Evolutionary conservation across 345 rosid genomes (phyloP).

Genomic region (Heritiera fomes): DNA sequence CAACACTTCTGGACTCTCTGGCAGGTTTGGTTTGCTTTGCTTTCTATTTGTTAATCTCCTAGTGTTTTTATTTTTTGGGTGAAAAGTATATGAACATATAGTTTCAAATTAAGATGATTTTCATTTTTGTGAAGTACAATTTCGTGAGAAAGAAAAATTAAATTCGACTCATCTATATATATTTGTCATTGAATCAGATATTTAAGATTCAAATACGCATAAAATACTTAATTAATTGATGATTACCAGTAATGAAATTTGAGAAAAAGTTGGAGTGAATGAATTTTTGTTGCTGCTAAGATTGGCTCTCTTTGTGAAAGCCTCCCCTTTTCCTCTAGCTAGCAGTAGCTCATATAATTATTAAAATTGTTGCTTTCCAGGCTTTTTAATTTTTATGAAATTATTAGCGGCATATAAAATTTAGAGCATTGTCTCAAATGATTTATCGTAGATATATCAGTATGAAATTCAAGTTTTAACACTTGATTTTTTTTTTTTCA

Average conservation of each 20-base stretch:
- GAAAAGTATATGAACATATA: background rate
- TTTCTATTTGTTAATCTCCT: too few relatives aligned
- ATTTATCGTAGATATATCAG: too few relatives aligned
- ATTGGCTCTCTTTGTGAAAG: too few relatives aligned
- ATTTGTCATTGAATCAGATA: background rate
- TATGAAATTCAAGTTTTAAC: too few relatives aligned
- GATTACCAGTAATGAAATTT: background rate
- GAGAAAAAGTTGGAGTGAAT: background rate
- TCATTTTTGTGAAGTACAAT: background rate
- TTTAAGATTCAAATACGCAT: background rate
- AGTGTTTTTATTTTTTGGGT: background rate
- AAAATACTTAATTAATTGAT: background rate
- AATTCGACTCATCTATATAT: too few relatives aligned
- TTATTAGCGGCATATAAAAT: too few relatives aligned
- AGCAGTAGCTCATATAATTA: background rate
- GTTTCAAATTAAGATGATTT: background rate
- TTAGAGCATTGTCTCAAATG: too few relatives aligned
- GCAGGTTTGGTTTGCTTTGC: background rate
- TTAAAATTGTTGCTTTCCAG: background rate
- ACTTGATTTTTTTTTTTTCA: too few relatives aligned
- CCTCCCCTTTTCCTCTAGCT: too few relatives aligned
- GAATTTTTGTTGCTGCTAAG: too few relatives aligned
- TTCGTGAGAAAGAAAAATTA: too few relatives aligned
- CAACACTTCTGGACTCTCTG: slow-evolving; percentile 6
- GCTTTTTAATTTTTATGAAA: too few relatives aligned